Evolutionary conservation across 2,329 filamentous ascomycete species (phyloP).

Genomic region (Botryosphaeria dothidea): DNA sequence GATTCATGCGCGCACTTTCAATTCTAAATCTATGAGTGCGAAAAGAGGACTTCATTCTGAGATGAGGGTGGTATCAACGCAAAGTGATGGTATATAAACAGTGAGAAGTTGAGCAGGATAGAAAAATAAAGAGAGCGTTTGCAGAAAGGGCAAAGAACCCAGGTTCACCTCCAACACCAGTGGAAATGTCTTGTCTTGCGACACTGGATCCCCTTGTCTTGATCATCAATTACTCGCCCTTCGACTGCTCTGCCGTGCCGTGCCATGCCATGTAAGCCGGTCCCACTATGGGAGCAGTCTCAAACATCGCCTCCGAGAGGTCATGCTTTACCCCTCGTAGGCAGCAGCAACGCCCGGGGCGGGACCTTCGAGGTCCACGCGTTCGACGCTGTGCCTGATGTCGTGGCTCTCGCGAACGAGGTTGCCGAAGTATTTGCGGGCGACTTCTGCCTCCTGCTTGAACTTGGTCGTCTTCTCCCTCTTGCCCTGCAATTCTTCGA

Average conservation of each 20-base stretch:
- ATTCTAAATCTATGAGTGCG: background rate
- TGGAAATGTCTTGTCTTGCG: background rate
- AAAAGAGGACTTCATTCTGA: constrained; percentile 2
- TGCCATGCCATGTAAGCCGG: background rate
- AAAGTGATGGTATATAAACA: constrained; percentile 16
- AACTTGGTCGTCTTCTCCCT: constrained; percentile 83
- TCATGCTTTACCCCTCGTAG: constrained; percentile 23
- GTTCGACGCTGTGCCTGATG: constrained; percentile 49
- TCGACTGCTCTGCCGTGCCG: background rate
- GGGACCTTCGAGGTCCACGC: constrained; percentile 55
- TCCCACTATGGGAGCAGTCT: background rate
- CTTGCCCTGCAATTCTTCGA: constrained; percentile 77
- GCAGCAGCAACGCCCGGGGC: constrained; percentile 44
- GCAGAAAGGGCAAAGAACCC: constrained; percentile 3
- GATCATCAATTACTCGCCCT: background rate
- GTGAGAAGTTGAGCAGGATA: background rate
- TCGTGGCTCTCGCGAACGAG: constrained; percentile 66
- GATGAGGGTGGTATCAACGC: constrained; percentile 14
- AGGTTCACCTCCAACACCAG: constrained; percentile 11
- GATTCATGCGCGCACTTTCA: background rate
- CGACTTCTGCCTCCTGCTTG: constrained; percentile 79
- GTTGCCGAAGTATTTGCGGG: constrained; percentile 86
- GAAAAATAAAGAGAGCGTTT: background rate
- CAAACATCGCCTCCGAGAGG: no score
- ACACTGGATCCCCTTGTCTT: background rate